Percentiles rank a stretch among this genome's conserved stretches.
Conservation (phyloP, 2,329 filamentous ascomycete genomes). For the Juglanconis oblonga region DNA sequence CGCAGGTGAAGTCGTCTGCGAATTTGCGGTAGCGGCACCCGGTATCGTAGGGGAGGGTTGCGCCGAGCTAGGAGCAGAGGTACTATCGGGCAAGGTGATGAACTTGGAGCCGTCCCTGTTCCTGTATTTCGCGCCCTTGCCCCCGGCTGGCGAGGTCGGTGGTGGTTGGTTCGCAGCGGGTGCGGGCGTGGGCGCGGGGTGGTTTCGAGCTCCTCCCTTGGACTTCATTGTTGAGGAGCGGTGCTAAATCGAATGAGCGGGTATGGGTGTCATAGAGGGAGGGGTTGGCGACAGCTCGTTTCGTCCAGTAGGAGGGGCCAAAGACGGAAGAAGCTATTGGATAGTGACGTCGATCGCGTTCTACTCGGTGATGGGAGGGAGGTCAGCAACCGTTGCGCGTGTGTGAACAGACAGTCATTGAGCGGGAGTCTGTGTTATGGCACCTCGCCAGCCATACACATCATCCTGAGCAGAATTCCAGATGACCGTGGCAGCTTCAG, state of each 20-base stretch:
- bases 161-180: conserved; percentile 42
- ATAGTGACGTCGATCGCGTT: conserved; percentile 8
- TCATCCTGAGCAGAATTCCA: background rate
- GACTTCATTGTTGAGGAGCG: conserved; percentile 15
- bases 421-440: background rate
- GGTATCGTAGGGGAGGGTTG: conserved; percentile 50
- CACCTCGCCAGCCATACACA: background rate
- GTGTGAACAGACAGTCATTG: background rate
- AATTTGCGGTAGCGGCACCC: conserved; percentile 29
- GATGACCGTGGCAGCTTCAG: background rate
- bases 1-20: conserved; percentile 23
- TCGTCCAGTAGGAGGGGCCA: conserved; percentile 9
- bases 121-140: conserved; percentile 56
- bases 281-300: conserved; percentile 14
- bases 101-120: conserved; percentile 70
- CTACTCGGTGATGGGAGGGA: background rate
- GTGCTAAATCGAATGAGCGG: conserved; percentile 1
- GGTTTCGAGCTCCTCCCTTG: conserved; percentile 32
- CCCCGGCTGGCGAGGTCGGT: conserved; percentile 48
- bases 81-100: conserved; percentile 57
- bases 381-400: conserved; percentile 3
- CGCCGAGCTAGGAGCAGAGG: conserved; percentile 43
- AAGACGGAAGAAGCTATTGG: background rate
- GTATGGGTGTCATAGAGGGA: conserved; percentile 14
- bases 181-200: conserved; percentile 24